Conservation (phyloP, 1,139 yeast species). For the Zygosaccharomyces sapae region DNA sequence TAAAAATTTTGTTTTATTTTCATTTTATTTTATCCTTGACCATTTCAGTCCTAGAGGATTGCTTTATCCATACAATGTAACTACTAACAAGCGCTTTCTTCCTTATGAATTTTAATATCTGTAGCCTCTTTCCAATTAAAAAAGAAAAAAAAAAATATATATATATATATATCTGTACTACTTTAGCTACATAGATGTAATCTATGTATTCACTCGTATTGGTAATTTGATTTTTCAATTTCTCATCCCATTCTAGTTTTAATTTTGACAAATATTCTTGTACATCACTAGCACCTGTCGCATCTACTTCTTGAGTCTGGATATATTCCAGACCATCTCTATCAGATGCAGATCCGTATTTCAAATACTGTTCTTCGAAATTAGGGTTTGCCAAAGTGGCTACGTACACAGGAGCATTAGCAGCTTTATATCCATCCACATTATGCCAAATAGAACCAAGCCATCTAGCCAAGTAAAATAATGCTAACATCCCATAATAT, state of each 20-base stretch:
- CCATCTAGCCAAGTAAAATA: constrained; percentile 80
- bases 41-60: no score
- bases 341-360: constrained; percentile 72
- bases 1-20: not conserved
- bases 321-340: constrained; percentile 63
- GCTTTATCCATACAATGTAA: no score
- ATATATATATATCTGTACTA: not conserved
- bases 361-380: constrained; percentile 48
- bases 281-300: constrained; percentile 63
- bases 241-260: constrained; percentile 61
- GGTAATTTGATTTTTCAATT: constrained; percentile 66
- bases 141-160: not conserved
- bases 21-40: no score
- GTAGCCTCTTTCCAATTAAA: constrained; percentile 1
- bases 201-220: constrained; percentile 40
- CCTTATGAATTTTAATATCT: not conserved
- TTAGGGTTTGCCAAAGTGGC: constrained; percentile 47
- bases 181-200: not conserved
- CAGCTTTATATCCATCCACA: constrained; percentile 82
- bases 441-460: constrained; percentile 86
- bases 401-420: constrained; percentile 72
- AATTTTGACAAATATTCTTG: constrained; percentile 54
- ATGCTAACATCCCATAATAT: constrained; percentile 75
- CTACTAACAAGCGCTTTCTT: no score
- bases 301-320: constrained; percentile 50